These are phyloP conservation scores for Chrysosporium queenslandicum DNA, from an alignment of 2,329 filamentous ascomycete genomes.

Conservation along the genomic window DNA sequence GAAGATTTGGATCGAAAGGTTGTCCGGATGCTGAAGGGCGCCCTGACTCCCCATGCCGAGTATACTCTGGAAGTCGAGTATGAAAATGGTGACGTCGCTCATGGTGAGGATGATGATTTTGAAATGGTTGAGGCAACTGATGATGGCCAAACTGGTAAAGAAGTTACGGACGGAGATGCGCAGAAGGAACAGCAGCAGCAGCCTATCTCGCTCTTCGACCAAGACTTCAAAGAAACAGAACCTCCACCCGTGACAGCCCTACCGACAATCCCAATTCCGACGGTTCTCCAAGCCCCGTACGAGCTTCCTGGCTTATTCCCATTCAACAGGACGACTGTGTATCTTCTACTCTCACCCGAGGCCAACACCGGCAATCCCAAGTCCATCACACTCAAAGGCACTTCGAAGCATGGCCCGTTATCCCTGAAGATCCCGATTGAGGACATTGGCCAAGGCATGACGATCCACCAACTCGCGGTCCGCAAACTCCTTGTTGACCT, in stretches of 20 bases:
- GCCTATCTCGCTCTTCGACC: slow-evolving; percentile 57
- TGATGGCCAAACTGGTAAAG: too few relatives aligned
- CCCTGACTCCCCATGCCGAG: slow-evolving; percentile 54
- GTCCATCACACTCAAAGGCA: slow-evolving; percentile 51
- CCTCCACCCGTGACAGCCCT: slow-evolving; percentile 34
- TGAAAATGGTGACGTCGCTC: slow-evolving; percentile 15
- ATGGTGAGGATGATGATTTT: slow-evolving; percentile 39
- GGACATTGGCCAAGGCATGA: slow-evolving; percentile 40
- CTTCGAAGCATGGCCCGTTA: slow-evolving; percentile 48
- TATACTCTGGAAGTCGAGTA: slow-evolving; percentile 57
- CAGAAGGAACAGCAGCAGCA: slow-evolving; percentile 27
- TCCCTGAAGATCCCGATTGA: slow-evolving; percentile 56
- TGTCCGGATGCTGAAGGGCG: slow-evolving; percentile 63
- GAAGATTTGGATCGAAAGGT: slow-evolving; percentile 61
- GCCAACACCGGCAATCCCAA: slow-evolving; percentile 38
- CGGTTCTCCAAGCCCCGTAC: slow-evolving; percentile 54
- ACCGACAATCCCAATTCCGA: slow-evolving; percentile 45
- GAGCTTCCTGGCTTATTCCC: slow-evolving; percentile 56
- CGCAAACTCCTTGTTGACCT: slow-evolving; percentile 59
- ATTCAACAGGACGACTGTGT: slow-evolving; percentile 56
- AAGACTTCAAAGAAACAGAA: slow-evolving; percentile 37
- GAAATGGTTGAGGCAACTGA: slow-evolving; percentile 51
- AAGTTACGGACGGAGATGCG: slow-evolving; percentile 12
- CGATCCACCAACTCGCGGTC: slow-evolving; percentile 60
- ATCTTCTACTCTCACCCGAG: slow-evolving; percentile 52